A percentile compares a stretch with the other conserved stretches of the same genome.
These are phyloP conservation scores for Zizania palustris DNA, from an alignment of 202 grass and related monocot species.

Conservation along the genomic window DNA sequence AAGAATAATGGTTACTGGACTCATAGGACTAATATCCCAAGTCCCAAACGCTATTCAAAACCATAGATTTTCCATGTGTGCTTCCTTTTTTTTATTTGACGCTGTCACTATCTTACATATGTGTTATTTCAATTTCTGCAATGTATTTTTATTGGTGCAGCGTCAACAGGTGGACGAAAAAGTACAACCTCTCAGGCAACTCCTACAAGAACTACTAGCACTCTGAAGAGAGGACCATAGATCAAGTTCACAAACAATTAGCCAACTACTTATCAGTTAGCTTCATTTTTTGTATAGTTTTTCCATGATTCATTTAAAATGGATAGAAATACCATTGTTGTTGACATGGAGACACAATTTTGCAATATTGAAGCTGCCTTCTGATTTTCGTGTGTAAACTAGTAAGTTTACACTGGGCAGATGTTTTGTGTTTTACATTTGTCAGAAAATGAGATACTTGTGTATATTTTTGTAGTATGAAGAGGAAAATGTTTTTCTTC, in stretches of 20 bases:
- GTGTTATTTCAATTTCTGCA: constrained; percentile 13
- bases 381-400: constrained; percentile 24
- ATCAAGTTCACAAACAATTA: constrained; percentile 19
- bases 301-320: neutral
- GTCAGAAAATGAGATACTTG: neutral
- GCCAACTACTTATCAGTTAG: neutral
- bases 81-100: constrained; percentile 4
- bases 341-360: neutral
- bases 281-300: constrained; percentile 34
- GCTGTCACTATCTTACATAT: neutral
- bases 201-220: constrained; percentile 51
- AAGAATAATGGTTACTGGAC: neutral
- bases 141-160: constrained; percentile 39
- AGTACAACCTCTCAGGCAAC: constrained; percentile 56
- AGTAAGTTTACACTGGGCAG: constrained; percentile 26
- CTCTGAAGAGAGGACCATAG: constrained; percentile 65
- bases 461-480: constrained; percentile 4
- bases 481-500: neutral
- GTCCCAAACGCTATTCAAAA: neutral
- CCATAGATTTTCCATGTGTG: neutral
- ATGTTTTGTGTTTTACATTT: constrained; percentile 5
- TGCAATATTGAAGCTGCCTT: neutral
- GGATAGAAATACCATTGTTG: constrained; percentile 17
- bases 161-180: constrained; percentile 46
- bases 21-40: neutral